These are phyloP conservation scores for Cicer arietinum DNA, from an alignment of 306 rosid species.

Conservation along the genomic window DNA sequence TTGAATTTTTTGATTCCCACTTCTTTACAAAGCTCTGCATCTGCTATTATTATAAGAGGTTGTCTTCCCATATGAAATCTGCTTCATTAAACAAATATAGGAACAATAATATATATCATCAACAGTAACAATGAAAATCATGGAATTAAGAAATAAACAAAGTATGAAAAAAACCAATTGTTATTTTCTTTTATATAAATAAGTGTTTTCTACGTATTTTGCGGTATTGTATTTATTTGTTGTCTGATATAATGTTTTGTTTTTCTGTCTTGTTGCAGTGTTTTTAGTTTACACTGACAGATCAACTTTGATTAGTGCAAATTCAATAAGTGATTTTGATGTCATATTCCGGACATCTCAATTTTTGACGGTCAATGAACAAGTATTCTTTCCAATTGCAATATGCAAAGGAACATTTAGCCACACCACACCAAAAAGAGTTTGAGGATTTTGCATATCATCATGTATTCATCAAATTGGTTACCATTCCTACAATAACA, in stretches of 20 bases:
- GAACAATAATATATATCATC: not conserved
- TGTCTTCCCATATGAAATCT: conserved; percentile 98
- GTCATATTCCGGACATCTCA: too few relatives aligned
- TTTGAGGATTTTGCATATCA: not conserved
- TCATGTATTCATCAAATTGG: not conserved
- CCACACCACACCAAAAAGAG: conserved; percentile 16
- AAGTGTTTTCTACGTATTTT: too few relatives aligned
- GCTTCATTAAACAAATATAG: conserved; percentile 32
- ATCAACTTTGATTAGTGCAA: too few relatives aligned
- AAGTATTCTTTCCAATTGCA: too few relatives aligned
- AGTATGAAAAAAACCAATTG: not conserved
- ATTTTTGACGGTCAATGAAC: too few relatives aligned
- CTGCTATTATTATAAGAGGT: conserved; percentile 84
- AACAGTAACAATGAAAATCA: conserved; percentile 1
- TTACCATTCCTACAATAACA: not conserved
- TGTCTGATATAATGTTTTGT: too few relatives aligned
- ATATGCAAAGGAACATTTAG: conserved; percentile 1
- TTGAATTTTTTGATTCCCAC: conserved; percentile 90
- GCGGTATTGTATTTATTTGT: too few relatives aligned
- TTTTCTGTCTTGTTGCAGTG: too few relatives aligned
- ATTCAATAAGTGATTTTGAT: too few relatives aligned
- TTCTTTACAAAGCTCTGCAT: conserved; percentile 89
- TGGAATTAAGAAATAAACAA: not conserved
- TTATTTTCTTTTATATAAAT: too few relatives aligned
- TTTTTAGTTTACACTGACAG: too few relatives aligned